phyloP scores from a whole-genome alignment of 108 stramenopile genomes.

The Fistulifera solaris region DNA sequence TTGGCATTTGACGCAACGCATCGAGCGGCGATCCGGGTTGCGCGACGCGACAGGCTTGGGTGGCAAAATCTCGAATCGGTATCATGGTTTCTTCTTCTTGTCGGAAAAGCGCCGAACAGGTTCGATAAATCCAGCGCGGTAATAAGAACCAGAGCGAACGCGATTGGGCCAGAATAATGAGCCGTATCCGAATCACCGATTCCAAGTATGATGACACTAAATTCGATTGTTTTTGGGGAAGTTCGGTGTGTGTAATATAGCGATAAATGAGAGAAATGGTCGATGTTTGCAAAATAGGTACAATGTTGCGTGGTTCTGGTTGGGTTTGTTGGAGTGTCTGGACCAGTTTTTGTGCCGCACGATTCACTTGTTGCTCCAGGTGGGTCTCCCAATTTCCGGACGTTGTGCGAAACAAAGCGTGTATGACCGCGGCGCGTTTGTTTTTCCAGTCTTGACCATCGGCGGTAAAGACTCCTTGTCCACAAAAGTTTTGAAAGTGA shows the following conservation, averaged over 20 bases:
- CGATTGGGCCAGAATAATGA: slow-evolving; percentile 87
- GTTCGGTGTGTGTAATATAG: slow-evolving; percentile 49
- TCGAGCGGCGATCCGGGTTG: slow-evolving; percentile 49
- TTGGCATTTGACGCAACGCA: slow-evolving; percentile 18
- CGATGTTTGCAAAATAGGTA: slow-evolving; percentile 60
- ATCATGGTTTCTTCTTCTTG: slow-evolving; percentile 72
- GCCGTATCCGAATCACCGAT: slow-evolving; percentile 79
- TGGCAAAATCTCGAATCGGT: slow-evolving; percentile 71
- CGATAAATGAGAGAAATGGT: slow-evolving; percentile 77
- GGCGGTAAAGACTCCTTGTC: slow-evolving; percentile 85
- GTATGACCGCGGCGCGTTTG: slow-evolving; percentile 78
- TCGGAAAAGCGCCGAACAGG: slow-evolving; percentile 68
- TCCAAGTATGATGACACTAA: slow-evolving; percentile 53
- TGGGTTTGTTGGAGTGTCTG: slow-evolving; percentile 8
- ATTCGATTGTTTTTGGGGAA: slow-evolving; percentile 1
- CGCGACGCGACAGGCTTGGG: slow-evolving; percentile 52
- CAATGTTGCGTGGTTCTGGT: slow-evolving; percentile 27
- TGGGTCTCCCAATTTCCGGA: slow-evolving; percentile 4
- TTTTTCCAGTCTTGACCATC: slow-evolving; percentile 86
- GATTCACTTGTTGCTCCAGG: slow-evolving; percentile 54
- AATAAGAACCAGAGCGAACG: slow-evolving; percentile 85
- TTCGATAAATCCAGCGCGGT: slow-evolving; percentile 71
- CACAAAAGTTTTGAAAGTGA: slow-evolving; percentile 88
- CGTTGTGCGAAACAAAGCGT: slow-evolving; percentile 31
- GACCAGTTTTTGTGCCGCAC: slow-evolving; percentile 41